phyloP scores from a whole-genome alignment of 331 rosid species.

The Acacia pycnantha region DNA sequence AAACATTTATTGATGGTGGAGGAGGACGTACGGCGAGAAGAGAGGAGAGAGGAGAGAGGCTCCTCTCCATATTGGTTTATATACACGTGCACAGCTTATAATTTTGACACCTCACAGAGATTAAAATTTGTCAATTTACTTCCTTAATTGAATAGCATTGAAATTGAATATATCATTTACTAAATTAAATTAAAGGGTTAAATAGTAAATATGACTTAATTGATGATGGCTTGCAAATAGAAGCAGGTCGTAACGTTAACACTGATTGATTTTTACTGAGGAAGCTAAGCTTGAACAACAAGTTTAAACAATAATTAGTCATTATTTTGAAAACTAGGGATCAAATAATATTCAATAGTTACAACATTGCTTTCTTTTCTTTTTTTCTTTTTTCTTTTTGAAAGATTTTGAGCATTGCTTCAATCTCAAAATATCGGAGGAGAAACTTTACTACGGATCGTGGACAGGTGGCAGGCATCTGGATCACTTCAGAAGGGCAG shows the following conservation, averaged over 20 bases:
- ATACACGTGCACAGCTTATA: background rate
- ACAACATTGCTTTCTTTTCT: background rate
- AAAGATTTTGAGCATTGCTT: background rate
- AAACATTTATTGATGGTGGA: no score
- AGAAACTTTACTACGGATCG: background rate
- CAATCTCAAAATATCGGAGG: background rate
- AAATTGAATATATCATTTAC: background rate
- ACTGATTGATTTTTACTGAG: background rate
- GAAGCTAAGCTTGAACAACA: background rate
- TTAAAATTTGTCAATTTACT: background rate
- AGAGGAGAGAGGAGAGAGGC: no score
- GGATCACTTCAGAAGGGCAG: background rate
- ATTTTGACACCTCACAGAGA: background rate
- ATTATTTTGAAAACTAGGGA: background rate
- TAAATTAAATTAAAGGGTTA: no score
- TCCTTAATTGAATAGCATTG: no score
- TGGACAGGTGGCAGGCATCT: background rate
- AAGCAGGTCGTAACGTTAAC: no score
- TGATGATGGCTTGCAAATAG: background rate
- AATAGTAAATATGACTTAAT: no score
- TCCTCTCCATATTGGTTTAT: no score
- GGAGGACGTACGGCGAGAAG: no score
- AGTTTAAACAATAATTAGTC: background rate
- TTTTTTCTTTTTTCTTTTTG: no score
- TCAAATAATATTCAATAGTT: background rate